Conservation (phyloP, 768 basidiomycete species). For the Hydnomerulius pinastri region DNA sequence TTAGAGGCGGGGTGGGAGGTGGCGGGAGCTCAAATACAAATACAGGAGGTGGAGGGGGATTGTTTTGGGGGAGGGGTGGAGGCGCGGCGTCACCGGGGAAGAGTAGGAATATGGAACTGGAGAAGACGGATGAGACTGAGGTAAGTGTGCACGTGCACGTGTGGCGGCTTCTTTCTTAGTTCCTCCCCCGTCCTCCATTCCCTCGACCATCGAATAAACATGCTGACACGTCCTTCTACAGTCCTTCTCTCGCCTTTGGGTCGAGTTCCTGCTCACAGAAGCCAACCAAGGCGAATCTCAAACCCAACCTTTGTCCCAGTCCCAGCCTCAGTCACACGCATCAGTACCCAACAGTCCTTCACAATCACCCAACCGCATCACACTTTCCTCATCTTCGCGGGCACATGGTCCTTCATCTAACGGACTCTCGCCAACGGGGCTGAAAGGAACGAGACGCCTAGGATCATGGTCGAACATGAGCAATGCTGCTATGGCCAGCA, state of each 20-base stretch:
- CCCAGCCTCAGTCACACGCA: conserved; percentile 29
- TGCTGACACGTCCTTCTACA: conserved; percentile 34
- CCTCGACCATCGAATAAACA: no score
- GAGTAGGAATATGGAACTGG: conserved; percentile 54
- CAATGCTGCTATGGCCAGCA: conserved; percentile 38
- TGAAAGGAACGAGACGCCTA: conserved; percentile 36
- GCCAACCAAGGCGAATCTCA: conserved; percentile 47
- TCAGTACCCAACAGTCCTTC: conserved; percentile 43
- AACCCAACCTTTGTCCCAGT: conserved; percentile 22
- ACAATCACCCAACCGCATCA: conserved; percentile 19
- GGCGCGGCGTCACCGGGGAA: conserved; percentile 31
- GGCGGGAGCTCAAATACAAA: conserved; percentile 23
- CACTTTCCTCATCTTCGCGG: background rate
- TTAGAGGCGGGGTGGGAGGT: conserved; percentile 53
- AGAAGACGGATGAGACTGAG: conserved; percentile 85
- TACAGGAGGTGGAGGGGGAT: conserved; percentile 19
- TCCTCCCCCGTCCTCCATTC: no score
- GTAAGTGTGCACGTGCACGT: no score
- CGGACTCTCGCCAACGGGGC: conserved; percentile 23
- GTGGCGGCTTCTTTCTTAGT: background rate
- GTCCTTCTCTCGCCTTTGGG: conserved; percentile 98
- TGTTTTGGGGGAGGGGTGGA: conserved; percentile 25
- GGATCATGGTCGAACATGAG: conserved; percentile 38
- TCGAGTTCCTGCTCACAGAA: conserved; percentile 96
- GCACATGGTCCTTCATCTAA: conserved; percentile 19